Evolutionary conservation across 176 grass and related monocot genomes (phyloP).

Genomic region (Echinochloa phyllopogon): DNA sequence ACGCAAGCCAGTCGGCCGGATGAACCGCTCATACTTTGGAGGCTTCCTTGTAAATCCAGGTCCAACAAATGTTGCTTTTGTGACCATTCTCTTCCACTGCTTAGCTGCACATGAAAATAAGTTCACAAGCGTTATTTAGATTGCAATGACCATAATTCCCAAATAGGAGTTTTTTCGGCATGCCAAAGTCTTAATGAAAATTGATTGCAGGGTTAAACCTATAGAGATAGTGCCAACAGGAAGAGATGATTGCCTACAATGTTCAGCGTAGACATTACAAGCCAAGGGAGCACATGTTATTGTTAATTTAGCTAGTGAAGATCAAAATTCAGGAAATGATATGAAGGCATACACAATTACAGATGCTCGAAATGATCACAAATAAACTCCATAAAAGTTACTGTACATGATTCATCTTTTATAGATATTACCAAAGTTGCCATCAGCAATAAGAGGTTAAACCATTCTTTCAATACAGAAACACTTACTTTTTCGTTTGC

Average conservation of each 20-base stretch:
- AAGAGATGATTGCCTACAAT: neutral
- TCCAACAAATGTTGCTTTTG: conserved; percentile 83
- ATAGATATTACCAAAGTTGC: neutral
- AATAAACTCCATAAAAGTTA: neutral
- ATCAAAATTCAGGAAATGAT: neutral
- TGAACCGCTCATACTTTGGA: conserved; percentile 86
- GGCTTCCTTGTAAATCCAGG: conserved; percentile 84
- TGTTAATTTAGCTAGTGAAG: neutral
- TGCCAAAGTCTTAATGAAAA: neutral
- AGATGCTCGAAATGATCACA: neutral
- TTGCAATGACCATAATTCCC: neutral
- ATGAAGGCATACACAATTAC: neutral
- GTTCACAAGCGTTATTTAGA: neutral
- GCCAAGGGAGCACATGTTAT: neutral
- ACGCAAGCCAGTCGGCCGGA: conserved; percentile 72
- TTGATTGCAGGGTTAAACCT: neutral
- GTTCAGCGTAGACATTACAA: neutral
- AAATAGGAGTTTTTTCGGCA: neutral
- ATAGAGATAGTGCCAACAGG: neutral
- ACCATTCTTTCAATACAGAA: neutral
- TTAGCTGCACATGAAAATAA: conserved; percentile 57
- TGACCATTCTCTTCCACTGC: conserved; percentile 95
- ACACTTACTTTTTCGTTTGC: conserved; percentile 78
- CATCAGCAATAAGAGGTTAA: neutral
- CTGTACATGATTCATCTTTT: neutral